Base-by-base conservation (phyloP, 768 basidiomycete species). In the Lactarius sp. region DNA sequence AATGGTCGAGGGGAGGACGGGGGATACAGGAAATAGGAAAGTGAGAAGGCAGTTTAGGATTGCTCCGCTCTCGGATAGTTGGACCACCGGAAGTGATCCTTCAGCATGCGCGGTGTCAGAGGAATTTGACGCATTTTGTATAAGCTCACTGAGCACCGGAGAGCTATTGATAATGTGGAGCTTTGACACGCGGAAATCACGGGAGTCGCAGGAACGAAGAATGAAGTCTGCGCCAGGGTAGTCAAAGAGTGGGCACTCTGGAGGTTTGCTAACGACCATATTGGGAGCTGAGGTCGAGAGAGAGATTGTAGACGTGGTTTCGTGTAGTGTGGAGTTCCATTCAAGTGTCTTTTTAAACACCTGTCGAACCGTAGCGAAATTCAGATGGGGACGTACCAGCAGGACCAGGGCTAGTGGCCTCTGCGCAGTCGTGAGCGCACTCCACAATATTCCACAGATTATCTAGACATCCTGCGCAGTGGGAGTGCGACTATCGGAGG, bases 121-220 rank as follows among this genome's bases (percentile, higher is more conserved):
- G 20, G 49, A 3, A 5, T 33, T 9, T n/a, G 39, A 37, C 14
- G 12, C 10, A 1, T 1, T 31, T 34, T 12, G 47, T 34, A 61
- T 61, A 12, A 54, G 44, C 27, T 47, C n/a, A 31, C 66, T 66
- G 63, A 81, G 75, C 16, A 80, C 71, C 1, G 76, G 68, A 33
- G 78, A 81, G 5, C 78, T 78, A 59, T 72, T 76, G 27, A 74
- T 73, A 34, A 83, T 67, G 36, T 79, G 74, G 49, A 76, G 66
- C 52, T 75, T 78, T 69, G 79, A 77, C 42, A 83, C 72, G 27
- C 75, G 77, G 68, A 83, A 82, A 14, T 73, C 63, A 7, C 76
- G 73, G 10, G 74, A 75, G 61, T 83, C 80, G 1, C 72, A 69
- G 10, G 80, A 76, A 46, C 75, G 75, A 44, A 82, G 70, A 51